phyloP scores from a whole-genome alignment of 176 grass and related monocot species.

The Zea luxurians region DNA sequence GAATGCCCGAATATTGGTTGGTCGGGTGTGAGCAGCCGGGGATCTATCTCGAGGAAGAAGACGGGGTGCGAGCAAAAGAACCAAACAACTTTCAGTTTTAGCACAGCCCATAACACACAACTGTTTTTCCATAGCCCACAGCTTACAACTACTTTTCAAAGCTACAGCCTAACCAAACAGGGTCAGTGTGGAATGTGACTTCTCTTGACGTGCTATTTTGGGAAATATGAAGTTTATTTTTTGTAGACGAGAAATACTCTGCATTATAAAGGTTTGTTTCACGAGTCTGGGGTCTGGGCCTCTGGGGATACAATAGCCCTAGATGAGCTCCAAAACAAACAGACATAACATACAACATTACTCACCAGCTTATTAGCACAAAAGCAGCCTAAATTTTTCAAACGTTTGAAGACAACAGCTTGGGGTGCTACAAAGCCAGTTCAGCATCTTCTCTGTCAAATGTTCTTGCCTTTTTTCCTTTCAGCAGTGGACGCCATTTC shows the following conservation, averaged over 20 bases:
- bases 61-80: too few relatives aligned
- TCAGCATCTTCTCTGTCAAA: too few relatives aligned
- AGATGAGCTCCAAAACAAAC: background rate
- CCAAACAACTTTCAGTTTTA: too few relatives aligned
- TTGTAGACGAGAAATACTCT: background rate
- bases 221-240: background rate
- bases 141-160: too few relatives aligned
- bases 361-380: background rate
- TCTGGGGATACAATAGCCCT: background rate
- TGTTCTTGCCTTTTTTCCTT: too few relatives aligned
- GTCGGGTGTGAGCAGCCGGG: too few relatives aligned
- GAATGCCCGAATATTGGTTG: too few relatives aligned
- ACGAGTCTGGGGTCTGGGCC: background rate
- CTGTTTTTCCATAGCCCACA: too few relatives aligned
- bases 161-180: too few relatives aligned
- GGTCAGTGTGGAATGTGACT: conserved; percentile 9
- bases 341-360: background rate
- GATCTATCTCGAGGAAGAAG: too few relatives aligned
- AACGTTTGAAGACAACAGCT: background rate
- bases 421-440: background rate
- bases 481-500: too few relatives aligned
- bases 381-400: background rate
- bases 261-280: background rate
- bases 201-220: conserved; percentile 1
- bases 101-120: too few relatives aligned